Evolutionary conservation across 805 yeast species (phyloP).

Genomic region (Kodamaea restingae): DNA sequence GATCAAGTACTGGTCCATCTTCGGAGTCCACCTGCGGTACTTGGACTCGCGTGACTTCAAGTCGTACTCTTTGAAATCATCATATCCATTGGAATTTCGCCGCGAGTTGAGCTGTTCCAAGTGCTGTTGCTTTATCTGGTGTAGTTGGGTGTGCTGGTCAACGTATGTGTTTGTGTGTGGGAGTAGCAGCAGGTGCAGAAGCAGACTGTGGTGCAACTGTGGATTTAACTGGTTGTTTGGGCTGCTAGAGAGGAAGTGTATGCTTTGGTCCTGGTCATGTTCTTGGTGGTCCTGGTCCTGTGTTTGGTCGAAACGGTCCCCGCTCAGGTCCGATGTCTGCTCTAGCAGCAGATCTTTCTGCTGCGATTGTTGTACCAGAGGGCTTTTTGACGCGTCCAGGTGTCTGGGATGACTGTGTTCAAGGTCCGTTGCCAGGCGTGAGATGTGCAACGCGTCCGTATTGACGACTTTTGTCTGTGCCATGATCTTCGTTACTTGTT

Average conservation of each 20-base stretch:
- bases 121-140: constrained; percentile 11
- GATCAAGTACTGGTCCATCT: constrained; percentile 33
- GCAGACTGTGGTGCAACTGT: constrained; percentile 2
- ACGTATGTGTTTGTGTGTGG: constrained; percentile 11
- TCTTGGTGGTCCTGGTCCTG: not conserved
- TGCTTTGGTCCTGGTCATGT: constrained; percentile 2
- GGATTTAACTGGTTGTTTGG: not conserved
- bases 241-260: constrained; percentile 1
- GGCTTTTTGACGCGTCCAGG: not conserved
- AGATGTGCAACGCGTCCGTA: not conserved
- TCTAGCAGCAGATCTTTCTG: constrained; percentile 1
- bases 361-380: not conserved
- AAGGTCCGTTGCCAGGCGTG: not conserved
- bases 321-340: not conserved
- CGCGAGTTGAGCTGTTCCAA: constrained; percentile 12
- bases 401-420: not conserved
- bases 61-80: constrained; percentile 26
- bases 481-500: not conserved
- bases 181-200: constrained; percentile 12
- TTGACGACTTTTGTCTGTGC: not conserved
- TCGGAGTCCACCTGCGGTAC: constrained; percentile 36
- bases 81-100: not conserved
- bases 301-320: not conserved
- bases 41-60: constrained; percentile 33
- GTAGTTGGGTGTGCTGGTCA: constrained; percentile 15